Base-by-base conservation (phyloP, 1,139 yeast genomes). In the Yamadazyma spencermartinsiae region DNA sequence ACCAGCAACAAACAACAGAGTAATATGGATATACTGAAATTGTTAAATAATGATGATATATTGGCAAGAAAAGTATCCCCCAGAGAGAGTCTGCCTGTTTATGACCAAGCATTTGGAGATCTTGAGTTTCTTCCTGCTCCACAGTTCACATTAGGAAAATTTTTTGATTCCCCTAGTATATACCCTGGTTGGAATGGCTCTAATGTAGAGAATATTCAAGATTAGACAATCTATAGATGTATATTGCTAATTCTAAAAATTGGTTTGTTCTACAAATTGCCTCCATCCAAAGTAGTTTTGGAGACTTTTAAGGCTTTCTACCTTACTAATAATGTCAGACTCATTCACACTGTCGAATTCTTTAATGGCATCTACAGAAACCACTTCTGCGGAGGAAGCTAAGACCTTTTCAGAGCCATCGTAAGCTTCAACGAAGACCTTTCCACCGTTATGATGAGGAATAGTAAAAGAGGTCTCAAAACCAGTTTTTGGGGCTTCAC, bases 381-480 rank as follows among this genome's bases (percentile, higher is more conserved):
- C 19, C n/a, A 31, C 29, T 17, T 37, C 30, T 0, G 51, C 56
- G 4, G 50, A 37, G 13, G 33, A 34, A 30, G 45, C 43, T 37
- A 59, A 36, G 7, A 50, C 39, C 10, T 40, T 28, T 1, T 52
- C 57, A 5, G 48, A 36, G 9, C 26, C 38, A 34, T 50, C 61
- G 35, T 48, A 38, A 5, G 65, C 58, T 35, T 58, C 60, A 4
- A 46, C 64, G 18, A 45, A 34, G 2, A 62, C 51, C 12, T 45
- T 28, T 4, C 35, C 45, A 21, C 28, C 30, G 10, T 37, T 26
- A 4, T 39, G 32, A 2, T 32, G 27, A 7, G 48, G 28, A 11
- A 51, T 31, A 1, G 33, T 39, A 25, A 51, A 46, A 3, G n/a
- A 18, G 3, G 69, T 62, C 42, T 64, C 70, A 41, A 64, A 64